Evolutionary conservation across 805 yeast genomes (phyloP).

Genomic region (Ogataea pilisensis): DNA sequence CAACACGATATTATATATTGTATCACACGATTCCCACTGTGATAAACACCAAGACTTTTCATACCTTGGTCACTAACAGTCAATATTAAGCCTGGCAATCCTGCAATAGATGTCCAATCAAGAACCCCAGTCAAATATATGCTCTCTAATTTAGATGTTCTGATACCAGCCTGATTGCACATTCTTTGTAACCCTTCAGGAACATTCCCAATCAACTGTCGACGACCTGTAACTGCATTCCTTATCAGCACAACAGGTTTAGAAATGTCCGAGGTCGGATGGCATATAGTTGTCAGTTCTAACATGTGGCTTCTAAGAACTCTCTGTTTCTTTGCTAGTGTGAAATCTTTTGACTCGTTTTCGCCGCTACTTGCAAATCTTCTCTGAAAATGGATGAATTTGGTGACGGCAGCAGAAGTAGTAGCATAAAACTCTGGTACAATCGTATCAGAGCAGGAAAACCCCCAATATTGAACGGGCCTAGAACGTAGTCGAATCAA

Average conservation of each 20-base stretch:
- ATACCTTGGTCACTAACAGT: slow-evolving; percentile 79
- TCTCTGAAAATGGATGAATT: too few relatives aligned
- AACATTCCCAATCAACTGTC: slow-evolving; percentile 71
- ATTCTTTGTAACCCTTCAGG: slow-evolving; percentile 86
- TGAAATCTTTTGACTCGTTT: too few relatives aligned
- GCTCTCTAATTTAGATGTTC: slow-evolving; percentile 53
- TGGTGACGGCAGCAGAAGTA: too few relatives aligned
- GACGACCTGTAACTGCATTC: slow-evolving; percentile 45
- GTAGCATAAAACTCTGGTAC: too few relatives aligned
- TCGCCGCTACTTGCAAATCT: neutral
- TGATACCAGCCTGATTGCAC: slow-evolving; percentile 55
- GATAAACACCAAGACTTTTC: slow-evolving; percentile 49
- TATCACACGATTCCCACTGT: slow-evolving; percentile 41
- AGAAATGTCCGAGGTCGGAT: slow-evolving; percentile 56
- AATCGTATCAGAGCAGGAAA: too few relatives aligned
- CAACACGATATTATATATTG: slow-evolving; percentile 69
- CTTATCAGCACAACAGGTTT: slow-evolving; percentile 53
- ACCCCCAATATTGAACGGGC: too few relatives aligned
- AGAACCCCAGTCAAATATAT: slow-evolving; percentile 77
- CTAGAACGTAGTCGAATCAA: too few relatives aligned
- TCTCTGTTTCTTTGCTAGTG: neutral
- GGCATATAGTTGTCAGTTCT: slow-evolving; percentile 48
- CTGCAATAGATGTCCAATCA: slow-evolving; percentile 80
- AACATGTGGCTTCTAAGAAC: slow-evolving; percentile 33
- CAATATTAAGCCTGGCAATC: slow-evolving; percentile 83